These are phyloP conservation scores for Skeletonema costatum DNA, from an alignment of 108 stramenopile genomes.

Conservation along the genomic window DNA sequence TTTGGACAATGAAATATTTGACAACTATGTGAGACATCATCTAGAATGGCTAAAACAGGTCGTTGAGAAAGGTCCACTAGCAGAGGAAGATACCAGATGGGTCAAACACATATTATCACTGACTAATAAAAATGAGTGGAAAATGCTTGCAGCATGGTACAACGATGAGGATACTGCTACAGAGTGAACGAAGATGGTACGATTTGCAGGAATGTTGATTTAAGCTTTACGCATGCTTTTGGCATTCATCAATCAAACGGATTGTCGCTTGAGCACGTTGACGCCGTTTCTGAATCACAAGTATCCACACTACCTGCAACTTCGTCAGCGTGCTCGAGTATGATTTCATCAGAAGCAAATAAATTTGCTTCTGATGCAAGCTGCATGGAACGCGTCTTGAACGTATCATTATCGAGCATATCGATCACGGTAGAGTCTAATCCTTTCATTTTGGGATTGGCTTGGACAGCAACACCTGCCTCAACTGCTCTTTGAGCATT, in stretches of 20 bases:
- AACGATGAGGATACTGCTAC: background rate
- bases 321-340: background rate
- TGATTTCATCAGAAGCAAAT: background rate
- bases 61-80: slow-evolving; percentile 30
- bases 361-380: background rate
- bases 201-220: background rate
- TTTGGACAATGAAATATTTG: slow-evolving; percentile 18
- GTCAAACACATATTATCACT: slow-evolving; percentile 20
- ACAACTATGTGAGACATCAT: slow-evolving; percentile 65
- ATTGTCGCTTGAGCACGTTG: background rate
- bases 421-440: background rate
- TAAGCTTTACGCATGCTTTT: background rate
- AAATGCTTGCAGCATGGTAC: slow-evolving; percentile 8
- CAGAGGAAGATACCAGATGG: slow-evolving; percentile 46
- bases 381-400: background rate
- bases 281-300: background rate
- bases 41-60: slow-evolving; percentile 56
- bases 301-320: background rate
- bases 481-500: slow-evolving; percentile 20
- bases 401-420: background rate
- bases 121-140: slow-evolving; percentile 13
- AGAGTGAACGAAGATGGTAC: background rate
- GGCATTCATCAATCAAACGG: background rate
- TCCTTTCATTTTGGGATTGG: slow-evolving; percentile 1
- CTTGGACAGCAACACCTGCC: slow-evolving; percentile 10